Percentiles rank a stretch among this genome's conserved stretches.
Conservation (phyloP, 164 flowering plant genomes). For the Kalanchoe fedtschenkoi region DNA sequence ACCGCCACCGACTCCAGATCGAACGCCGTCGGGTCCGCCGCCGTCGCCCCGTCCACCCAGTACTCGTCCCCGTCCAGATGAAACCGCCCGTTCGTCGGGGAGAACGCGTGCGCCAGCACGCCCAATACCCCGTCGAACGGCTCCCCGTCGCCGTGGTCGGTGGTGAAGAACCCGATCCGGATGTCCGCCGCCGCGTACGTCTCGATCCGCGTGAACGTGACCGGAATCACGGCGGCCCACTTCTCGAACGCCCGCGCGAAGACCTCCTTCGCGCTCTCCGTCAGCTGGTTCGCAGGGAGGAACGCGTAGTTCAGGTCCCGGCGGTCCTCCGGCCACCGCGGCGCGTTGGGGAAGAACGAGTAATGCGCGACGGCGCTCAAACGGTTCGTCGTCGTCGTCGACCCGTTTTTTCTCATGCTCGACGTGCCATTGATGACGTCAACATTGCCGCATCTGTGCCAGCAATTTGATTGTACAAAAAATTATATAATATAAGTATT, state of each 20-base stretch:
- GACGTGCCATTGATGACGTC: constrained; percentile 30
- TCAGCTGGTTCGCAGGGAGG: constrained; percentile 22
- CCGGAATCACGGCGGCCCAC: constrained; percentile 47
- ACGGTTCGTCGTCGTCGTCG: not conserved
- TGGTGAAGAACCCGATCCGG: constrained; percentile 43
- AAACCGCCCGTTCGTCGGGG: constrained; percentile 53
- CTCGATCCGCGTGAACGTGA: constrained; percentile 34
- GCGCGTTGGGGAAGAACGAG: constrained; percentile 44
- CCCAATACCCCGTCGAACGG: constrained; percentile 69
- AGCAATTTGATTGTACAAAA: no score
- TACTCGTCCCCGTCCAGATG: constrained; percentile 58
- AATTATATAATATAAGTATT: no score
- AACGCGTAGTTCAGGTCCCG: constrained; percentile 47
- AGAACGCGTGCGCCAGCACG: constrained; percentile 72
- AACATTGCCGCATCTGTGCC: constrained; percentile 36
- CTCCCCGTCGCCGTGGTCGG: constrained; percentile 73
- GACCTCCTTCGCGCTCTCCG: constrained; percentile 22
- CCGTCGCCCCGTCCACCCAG: constrained; percentile 32
- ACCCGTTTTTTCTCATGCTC: constrained; percentile 26
- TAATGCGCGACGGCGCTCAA: constrained; percentile 40
- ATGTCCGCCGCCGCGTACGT: constrained; percentile 30
- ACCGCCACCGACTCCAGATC: constrained; percentile 83
- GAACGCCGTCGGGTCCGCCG: constrained; percentile 22
- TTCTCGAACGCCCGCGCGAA: constrained; percentile 39
- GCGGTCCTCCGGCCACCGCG: constrained; percentile 38